Evolutionary conservation across 2,329 filamentous ascomycete genomes (phyloP), one percentile per base, ranked within the genome.

Genomic region (Epicoccum nigrum): DNA sequence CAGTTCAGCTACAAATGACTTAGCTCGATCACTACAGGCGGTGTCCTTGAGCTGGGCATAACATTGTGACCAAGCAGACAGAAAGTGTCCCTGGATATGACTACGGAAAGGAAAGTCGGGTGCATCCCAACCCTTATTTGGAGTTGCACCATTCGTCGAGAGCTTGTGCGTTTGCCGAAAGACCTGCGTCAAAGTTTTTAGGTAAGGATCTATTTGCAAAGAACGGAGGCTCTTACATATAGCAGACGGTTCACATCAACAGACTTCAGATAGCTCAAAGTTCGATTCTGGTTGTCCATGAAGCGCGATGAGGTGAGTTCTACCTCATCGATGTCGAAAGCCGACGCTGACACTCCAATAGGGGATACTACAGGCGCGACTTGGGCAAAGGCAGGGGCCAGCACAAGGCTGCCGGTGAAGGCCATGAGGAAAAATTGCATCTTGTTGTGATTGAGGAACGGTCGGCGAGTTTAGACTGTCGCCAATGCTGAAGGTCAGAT

Each of bases 261-360:
- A 4, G 39, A 32, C 5, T 32, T 41, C 9, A 42, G 16, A 23
- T 32, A 42, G 19, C 27, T 42, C 27, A 42, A 31, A 6, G 39
- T 42, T 13, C 39, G 39, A 9, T 42, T 42, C 28, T 42, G 39
- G 13, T 42, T 42, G 19, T 42, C 27, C 27, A 42, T 41, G 39
- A 42, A 42, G 16, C 39, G 39, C 6, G 27, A 31, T 12, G 27
- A 31, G 4, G 39, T 32, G 4, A 42, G 39, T 23, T 25, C 19
- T 7, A 42, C 39, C 13, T 42, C 39, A 11, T 42, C 27, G 9
- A 32, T 42, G 27, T 42, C n/a, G 19, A 42, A 42, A 15, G 17
- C 31, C 7, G 39, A 42, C 4, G 39, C 39, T n/a, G 27, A 42
- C 15, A 42, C 39, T 21, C 39, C 39, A 11, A 42, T 42, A 6